Percentiles rank a stretch among this genome's conserved stretches.
These are phyloP conservation scores for Kazachstania psychrophila DNA, from an alignment of 805 yeast species.

Conservation along the genomic window DNA sequence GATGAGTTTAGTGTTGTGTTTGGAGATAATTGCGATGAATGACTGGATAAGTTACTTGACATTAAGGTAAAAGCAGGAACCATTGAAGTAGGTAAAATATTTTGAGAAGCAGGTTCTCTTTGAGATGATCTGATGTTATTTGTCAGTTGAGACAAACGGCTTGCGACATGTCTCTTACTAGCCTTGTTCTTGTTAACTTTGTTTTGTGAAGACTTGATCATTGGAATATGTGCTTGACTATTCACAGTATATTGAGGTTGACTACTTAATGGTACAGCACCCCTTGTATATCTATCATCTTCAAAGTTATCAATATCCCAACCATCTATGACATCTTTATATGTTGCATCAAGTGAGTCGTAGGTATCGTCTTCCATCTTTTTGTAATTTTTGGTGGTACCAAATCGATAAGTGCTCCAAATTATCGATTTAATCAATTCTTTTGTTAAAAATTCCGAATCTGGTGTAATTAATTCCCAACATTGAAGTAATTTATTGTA, in stretches of 20 bases:
- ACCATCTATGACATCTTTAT: conserved; percentile 13
- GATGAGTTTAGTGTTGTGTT: background rate
- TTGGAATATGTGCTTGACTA: conserved; percentile 25
- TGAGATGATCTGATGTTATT: conserved; percentile 1
- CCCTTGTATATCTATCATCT: conserved; percentile 5
- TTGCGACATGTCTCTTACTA: background rate
- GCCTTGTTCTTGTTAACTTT: background rate
- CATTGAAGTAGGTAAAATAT: conserved; percentile 22
- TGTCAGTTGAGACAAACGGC: background rate
- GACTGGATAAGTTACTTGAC: conserved; percentile 9
- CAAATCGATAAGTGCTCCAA: conserved; percentile 12
- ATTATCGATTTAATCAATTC: conserved; percentile 15
- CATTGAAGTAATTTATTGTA: conserved; percentile 23
- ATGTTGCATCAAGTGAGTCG: conserved; percentile 8
- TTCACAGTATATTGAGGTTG: conserved; percentile 14
- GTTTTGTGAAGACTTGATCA: conserved; percentile 24
- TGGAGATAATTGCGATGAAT: conserved; percentile 1
- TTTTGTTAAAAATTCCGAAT: conserved; percentile 13
- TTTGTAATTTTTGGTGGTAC: conserved; percentile 7
- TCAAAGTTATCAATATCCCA: conserved; percentile 18
- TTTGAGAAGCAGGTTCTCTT: conserved; percentile 1
- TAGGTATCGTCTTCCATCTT: conserved; percentile 2
- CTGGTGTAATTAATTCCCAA: conserved; percentile 18
- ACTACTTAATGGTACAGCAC: conserved; percentile 5
- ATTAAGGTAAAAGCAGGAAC: conserved; percentile 28